Base-by-base conservation (phyloP, 2,329 filamentous ascomycete species). In the Fusarium sp. region DNA sequence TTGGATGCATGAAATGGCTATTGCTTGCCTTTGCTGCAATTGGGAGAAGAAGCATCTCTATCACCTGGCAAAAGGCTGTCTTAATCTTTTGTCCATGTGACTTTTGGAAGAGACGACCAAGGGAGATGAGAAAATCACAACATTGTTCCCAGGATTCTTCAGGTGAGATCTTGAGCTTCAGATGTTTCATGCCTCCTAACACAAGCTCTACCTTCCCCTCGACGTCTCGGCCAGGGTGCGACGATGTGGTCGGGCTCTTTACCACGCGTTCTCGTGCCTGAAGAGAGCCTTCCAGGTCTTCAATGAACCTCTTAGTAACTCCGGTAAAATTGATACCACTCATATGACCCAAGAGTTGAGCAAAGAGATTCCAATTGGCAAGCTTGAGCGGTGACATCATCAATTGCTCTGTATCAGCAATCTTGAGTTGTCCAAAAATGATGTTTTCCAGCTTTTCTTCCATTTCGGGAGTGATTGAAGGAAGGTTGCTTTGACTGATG, bases 301-400 rank as follows among this genome's bases (percentile, higher is more conserved):
- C 83, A 46, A 97, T 85, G 76, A 97, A 99, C 49, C 93, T 90
- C 57, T 90, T 88, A 6, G 93, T 90, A 46, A 99, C 94, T 58
- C 90, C 92, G 18, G 89, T 83, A 78, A 99, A 98, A 77, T 97
- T 95, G 69, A 96, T 90, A 45, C 92, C 91, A 80, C 96, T 98
- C 92, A 99, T 97, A 41, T 94, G 91, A n/a, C 97, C 96, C 2
- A 99, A 87, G 6, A 99, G 84, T 75, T 97, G 93, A 21, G 93
- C 91, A 78, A 98, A 98, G 4, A 99, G 89, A 62, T 93, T 92
- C 95, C 95, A 99, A 75, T 99, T 99, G 16, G 96, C 93, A 80
- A 96, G 89, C 70, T 94, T 93, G 25, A 98, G 84, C 1, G 93
- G 90, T 0, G 94, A 97, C 11, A 90, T 84, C 66, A 89, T 84